These are phyloP conservation scores for Ochetophila trinervis DNA, from an alignment of 306 rosid species.

Conservation along the genomic window DNA sequence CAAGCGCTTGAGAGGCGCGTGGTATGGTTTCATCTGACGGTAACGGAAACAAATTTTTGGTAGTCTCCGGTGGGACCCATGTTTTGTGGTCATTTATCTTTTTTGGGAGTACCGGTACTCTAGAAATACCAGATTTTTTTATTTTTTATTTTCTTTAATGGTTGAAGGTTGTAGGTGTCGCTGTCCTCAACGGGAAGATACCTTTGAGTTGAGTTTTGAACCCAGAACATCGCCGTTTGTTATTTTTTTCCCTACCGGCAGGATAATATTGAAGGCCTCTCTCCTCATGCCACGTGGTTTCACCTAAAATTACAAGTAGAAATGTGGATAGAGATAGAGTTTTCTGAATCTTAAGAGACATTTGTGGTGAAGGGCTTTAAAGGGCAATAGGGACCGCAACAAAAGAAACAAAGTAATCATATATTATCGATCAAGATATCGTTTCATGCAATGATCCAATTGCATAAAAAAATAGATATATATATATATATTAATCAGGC, in stretches of 20 bases:
- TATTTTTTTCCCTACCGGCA: not conserved
- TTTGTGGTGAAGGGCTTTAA: conserved; percentile 8
- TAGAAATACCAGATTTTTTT: too few species aligned
- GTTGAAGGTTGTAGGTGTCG: conserved; percentile 19
- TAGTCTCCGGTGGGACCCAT: too few species aligned
- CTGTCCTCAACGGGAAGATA: conserved; percentile 26
- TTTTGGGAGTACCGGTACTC: too few species aligned
- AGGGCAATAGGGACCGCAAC: too few species aligned
- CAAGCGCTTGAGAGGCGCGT: conserved; percentile 17
- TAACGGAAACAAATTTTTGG: too few species aligned
- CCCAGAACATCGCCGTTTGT: not conserved
- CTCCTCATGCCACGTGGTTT: conserved; percentile 24
- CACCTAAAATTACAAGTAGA: not conserved
- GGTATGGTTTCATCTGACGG: not conserved
- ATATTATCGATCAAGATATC: too few species aligned
- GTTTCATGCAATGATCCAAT: too few species aligned
- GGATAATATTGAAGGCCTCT: conserved; percentile 6
- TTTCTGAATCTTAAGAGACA: conserved; percentile 16
- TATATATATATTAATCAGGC: too few species aligned
- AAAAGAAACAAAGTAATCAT: too few species aligned
- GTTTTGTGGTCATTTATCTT: too few species aligned
- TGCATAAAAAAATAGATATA: too few species aligned
- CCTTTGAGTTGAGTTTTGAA: not conserved
- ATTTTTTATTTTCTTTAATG: too few species aligned
- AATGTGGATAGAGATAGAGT: conserved; percentile 11